A percentile compares a stretch with the other conserved stretches of the same genome.
Evolutionary conservation across 2,329 filamentous ascomycete species (phyloP).

Genomic region (Fusarium heterosporum): DNA sequence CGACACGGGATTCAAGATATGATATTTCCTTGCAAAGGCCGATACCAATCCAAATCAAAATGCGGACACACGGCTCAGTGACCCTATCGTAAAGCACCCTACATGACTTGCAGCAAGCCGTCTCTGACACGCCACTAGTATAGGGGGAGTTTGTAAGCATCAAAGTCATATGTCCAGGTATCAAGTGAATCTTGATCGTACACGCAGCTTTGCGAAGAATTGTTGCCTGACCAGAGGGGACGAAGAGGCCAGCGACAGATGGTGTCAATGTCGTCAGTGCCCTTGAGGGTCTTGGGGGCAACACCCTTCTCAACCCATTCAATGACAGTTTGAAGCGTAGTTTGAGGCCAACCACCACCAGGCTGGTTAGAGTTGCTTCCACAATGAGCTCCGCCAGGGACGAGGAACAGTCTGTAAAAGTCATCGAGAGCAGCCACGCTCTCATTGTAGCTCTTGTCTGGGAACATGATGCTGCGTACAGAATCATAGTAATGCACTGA

Average conservation of each 20-base stretch:
- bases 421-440: slow-evolving; percentile 57
- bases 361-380: slow-evolving; percentile 58
- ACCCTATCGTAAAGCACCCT: too few relatives aligned
- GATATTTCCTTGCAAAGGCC: too few relatives aligned
- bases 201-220: slow-evolving; percentile 16
- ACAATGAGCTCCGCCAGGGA: slow-evolving; percentile 67
- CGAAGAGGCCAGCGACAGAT: slow-evolving; percentile 54
- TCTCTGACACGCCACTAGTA: background rate
- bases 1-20: too few relatives aligned
- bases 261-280: slow-evolving; percentile 50
- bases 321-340: slow-evolving; percentile 76
- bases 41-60: too few relatives aligned
- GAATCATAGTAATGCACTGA: slow-evolving; percentile 67
- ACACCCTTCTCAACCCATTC: slow-evolving; percentile 72
- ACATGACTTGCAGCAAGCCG: too few relatives aligned
- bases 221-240: slow-evolving; percentile 23
- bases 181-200: slow-evolving; percentile 31
- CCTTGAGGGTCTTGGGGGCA: slow-evolving; percentile 39
- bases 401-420: slow-evolving; percentile 66
- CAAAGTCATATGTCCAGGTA: slow-evolving; percentile 32
- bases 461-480: slow-evolving; percentile 55
- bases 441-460: slow-evolving; percentile 48
- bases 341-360: slow-evolving; percentile 59
- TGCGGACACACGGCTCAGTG: too few relatives aligned
- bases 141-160: slow-evolving; percentile 29